phyloP scores from a whole-genome alignment of 306 rosid genomes.

The Ochetophila trinervis region DNA sequence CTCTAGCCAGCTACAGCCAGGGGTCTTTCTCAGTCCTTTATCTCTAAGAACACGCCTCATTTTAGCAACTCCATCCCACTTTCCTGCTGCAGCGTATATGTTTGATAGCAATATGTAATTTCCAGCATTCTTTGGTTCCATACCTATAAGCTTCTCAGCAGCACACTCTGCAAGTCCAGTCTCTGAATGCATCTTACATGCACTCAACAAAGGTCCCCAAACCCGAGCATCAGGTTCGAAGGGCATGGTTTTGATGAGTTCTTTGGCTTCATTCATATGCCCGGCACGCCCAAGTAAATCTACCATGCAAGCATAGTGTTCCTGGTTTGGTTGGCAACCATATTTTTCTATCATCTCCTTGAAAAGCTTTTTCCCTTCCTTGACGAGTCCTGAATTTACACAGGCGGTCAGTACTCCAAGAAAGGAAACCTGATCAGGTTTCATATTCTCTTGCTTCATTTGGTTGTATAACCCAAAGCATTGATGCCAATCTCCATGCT shows the following conservation, averaged over 20 bases:
- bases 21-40: slow-evolving; percentile 61
- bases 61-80: slow-evolving; percentile 67
- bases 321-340: slow-evolving; percentile 55
- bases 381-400: slow-evolving; percentile 66
- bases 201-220: slow-evolving; percentile 76
- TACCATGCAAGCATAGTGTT: slow-evolving; percentile 74
- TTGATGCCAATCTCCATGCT: slow-evolving; percentile 60
- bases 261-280: slow-evolving; percentile 51
- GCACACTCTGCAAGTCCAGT: slow-evolving; percentile 57
- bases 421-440: slow-evolving; percentile 67
- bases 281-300: slow-evolving; percentile 80
- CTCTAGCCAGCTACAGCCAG: slow-evolving; percentile 78
- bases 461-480: slow-evolving; percentile 53
- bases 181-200: slow-evolving; percentile 61
- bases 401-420: slow-evolving; percentile 69
- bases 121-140: slow-evolving; percentile 77
- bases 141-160: slow-evolving; percentile 62
- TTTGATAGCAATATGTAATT: slow-evolving; percentile 71
- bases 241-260: slow-evolving; percentile 50
- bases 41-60: slow-evolving; percentile 68
- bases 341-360: slow-evolving; percentile 58
- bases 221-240: slow-evolving; percentile 62
- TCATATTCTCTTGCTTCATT: slow-evolving; percentile 47
- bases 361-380: slow-evolving; percentile 51
- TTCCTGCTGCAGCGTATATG: slow-evolving; percentile 81